Evolutionary conservation across 768 basidiomycete genomes (phyloP).

Genomic region (Cystobasidiopsis lactophilus): DNA sequence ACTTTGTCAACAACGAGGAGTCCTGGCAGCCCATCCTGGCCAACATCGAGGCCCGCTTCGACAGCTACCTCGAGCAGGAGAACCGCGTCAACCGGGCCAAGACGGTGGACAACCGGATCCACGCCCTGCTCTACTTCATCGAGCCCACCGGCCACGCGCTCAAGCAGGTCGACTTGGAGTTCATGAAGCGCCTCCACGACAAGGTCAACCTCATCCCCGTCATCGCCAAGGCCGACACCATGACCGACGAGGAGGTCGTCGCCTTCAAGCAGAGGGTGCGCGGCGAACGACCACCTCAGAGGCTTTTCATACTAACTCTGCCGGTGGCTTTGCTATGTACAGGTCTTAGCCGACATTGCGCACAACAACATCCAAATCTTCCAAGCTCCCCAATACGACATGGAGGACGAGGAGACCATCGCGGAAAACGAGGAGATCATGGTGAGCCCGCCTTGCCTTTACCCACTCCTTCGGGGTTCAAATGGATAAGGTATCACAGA

Average conservation of each 20-base stretch:
- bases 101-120: conserved; percentile 86
- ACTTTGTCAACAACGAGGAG: conserved; percentile 98
- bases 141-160: conserved; percentile 97
- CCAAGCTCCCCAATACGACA: conserved; percentile 91
- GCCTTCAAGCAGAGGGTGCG: conserved; percentile 80
- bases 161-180: conserved; percentile 95
- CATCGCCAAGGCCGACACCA: conserved; percentile 92
- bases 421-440: conserved; percentile 89
- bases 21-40: conserved; percentile 98
- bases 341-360: conserved; percentile 55
- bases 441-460: conserved; percentile 14
- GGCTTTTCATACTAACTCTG: background rate
- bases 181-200: conserved; percentile 91
- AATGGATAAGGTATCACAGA: conserved; percentile 22
- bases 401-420: conserved; percentile 94
- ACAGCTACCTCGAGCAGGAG: conserved; percentile 93
- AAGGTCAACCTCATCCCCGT: conserved; percentile 97
- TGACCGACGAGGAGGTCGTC: conserved; percentile 85
- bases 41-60: conserved; percentile 93
- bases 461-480: background rate
- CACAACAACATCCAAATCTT: conserved; percentile 95
- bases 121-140: conserved; percentile 97
- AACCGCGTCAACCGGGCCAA: conserved; percentile 91
- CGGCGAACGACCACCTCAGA: background rate
- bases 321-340: conserved; percentile 2